These are phyloP conservation scores for Tricladium varicosporioides DNA, from an alignment of 2,329 filamentous ascomycete genomes.

Conservation along the genomic window DNA sequence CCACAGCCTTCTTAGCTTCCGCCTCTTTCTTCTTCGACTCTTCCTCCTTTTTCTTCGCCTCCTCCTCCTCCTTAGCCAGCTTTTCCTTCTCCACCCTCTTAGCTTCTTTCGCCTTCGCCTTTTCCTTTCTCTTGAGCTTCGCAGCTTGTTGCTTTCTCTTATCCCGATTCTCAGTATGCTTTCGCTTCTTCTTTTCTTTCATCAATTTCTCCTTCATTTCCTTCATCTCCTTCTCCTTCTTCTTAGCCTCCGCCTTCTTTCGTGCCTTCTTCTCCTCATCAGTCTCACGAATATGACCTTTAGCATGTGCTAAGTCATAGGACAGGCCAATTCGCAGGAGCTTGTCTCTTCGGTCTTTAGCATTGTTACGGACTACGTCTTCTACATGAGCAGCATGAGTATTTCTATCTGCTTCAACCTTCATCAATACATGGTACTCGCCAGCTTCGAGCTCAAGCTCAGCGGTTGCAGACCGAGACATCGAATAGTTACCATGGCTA, in stretches of 20 bases:
- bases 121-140: conserved; percentile 13
- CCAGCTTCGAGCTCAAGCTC: conserved; percentile 57
- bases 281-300: conserved; percentile 50
- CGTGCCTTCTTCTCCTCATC: conserved; percentile 44
- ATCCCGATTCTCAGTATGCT: conserved; percentile 17
- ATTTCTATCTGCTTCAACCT: conserved; percentile 49
- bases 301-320: conserved; percentile 60
- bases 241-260: conserved; percentile 44
- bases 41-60: conserved; percentile 21
- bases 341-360: conserved; percentile 46
- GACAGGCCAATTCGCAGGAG: conserved; percentile 57
- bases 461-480: conserved; percentile 56
- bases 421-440: conserved; percentile 55
- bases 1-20: conserved; percentile 8
- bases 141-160: conserved; percentile 12
- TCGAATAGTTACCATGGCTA: conserved; percentile 51
- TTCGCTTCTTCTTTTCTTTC: conserved; percentile 29
- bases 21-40: conserved; percentile 14
- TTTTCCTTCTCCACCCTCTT: conserved; percentile 13
- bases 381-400: conserved; percentile 40
- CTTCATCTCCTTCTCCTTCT: conserved; percentile 38
- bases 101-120: conserved; percentile 7
- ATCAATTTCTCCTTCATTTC: conserved; percentile 32
- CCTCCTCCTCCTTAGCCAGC: conserved; percentile 31
- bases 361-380: conserved; percentile 41